Percentiles rank a stretch among this genome's conserved stretches.
phyloP scores from a whole-genome alignment of 345 rosid species.

The Triadica sebifera region DNA sequence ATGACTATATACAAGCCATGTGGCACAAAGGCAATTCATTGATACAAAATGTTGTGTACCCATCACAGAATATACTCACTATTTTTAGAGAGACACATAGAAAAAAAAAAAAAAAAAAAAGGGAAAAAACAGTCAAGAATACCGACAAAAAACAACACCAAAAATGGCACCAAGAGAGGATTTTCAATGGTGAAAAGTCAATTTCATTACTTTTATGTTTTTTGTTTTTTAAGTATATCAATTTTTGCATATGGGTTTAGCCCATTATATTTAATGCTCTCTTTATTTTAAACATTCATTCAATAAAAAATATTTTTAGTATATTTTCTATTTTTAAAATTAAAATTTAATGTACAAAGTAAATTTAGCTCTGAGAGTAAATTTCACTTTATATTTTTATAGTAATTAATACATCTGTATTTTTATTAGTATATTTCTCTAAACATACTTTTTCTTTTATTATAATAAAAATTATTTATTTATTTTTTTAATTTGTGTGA shows the following conservation, averaged over 20 bases:
- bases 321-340: no score
- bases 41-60: slow-evolving; percentile 13
- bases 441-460: no score
- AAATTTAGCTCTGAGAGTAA: no score
- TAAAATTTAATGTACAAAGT: no score
- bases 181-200: slow-evolving; percentile 30
- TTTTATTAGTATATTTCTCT: no score
- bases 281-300: no score
- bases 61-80: slow-evolving; percentile 25
- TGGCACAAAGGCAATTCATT: slow-evolving; percentile 16
- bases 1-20: slow-evolving; percentile 3
- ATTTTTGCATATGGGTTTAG: slow-evolving; percentile 15
- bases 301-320: no score
- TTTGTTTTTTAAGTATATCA: neutral
- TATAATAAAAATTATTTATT: no score
- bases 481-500: no score
- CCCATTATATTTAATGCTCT: no score
- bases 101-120: neutral
- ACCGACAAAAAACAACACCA: slow-evolving; percentile 35
- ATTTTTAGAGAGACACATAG: neutral
- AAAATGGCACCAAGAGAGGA: slow-evolving; percentile 12
- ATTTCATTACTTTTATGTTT: slow-evolving; percentile 24
- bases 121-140: slow-evolving; percentile 18
- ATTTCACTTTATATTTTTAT: no score
- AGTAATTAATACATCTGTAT: no score